Evolutionary conservation across 495 filamentous ascomycete genomes (phyloP), one percentile per base, ranked within the genome.

Genomic region (Penicillium cataractarum): DNA sequence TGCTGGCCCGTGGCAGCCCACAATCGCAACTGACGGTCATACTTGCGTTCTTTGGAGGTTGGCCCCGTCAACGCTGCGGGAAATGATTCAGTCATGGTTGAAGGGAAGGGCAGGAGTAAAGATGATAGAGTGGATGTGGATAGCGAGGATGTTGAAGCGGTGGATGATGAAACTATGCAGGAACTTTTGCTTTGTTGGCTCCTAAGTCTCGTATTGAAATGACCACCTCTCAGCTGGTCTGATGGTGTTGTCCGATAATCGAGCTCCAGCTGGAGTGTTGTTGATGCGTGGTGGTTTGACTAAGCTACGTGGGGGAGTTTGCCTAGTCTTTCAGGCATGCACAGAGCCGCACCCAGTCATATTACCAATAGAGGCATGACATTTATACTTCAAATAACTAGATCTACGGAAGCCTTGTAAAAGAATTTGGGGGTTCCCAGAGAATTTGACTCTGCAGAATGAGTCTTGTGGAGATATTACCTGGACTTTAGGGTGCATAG

Each of bases 1-100:
- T 89, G 83, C 75, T 99, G 95, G 13, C 95, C 95, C 59, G 83
- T 93, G 9, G 93, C 92, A 56, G 92, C 95, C 95, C 95, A 99
- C 27, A 99, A 78, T 32, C 96, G 90, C 26, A 99, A 86, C 71
- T 99, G 95, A 24, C 95, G 87, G 72, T 99, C 95, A 79, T 99
- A 99, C 72, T 92, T 95, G 76, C 89, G 91, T 73, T 96, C 92
- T 74, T 94, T 95, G 37, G 92, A 91, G 48, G 89, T 88, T 35
- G 92, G 92, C 32, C 84, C 88, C 19, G 67, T 66, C 33, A 78
- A 64, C 63, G 72, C 63, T 39, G 67, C 71, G 49, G 74, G 74
- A 70, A 81, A 78, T 2, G 73, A 68, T 46, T 74, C 72, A 13
- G 76, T 66, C 79, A 81, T 81, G 65, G 65, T 66, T 50, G 61